Conservation (phyloP, 2,329 filamentous ascomycete species). For the Penicillium occitanis region DNA sequence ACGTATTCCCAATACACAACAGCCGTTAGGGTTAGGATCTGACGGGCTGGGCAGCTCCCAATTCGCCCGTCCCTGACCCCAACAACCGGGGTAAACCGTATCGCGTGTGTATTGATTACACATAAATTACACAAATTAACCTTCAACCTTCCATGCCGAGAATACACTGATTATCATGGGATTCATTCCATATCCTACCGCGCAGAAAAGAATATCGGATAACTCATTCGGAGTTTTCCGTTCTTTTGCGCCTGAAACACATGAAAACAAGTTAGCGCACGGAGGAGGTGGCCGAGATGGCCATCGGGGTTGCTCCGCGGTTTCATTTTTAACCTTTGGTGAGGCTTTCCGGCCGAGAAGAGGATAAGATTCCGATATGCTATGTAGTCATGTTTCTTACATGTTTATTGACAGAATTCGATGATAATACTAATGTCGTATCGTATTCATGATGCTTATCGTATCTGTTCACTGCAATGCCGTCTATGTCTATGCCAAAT, state of each 20-base stretch:
- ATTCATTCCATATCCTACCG: neutral
- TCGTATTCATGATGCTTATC: neutral
- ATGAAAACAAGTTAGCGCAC: neutral
- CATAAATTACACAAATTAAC: neutral
- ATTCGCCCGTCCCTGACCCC: constrained; percentile 8
- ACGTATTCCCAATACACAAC: neutral
- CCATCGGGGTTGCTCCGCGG: neutral
- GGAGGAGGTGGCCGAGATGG: neutral
- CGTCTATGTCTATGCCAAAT: constrained; percentile 53
- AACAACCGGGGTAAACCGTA: neutral
- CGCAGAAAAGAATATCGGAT: neutral
- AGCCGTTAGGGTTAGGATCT: neutral
- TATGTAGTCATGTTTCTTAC: neutral
- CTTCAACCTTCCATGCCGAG: neutral
- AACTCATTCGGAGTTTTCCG: constrained; percentile 14
- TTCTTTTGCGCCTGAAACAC: neutral
- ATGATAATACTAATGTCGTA: neutral
- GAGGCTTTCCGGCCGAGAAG: neutral
- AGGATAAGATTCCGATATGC: neutral
- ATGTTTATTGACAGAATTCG: neutral
- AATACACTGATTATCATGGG: neutral
- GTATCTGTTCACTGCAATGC: neutral
- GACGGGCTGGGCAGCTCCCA: neutral
- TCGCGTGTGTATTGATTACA: neutral
- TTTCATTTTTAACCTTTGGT: neutral